Conservation (phyloP, 2,329 filamentous ascomycete species). For the Fusarium fujikuroi region DNA sequence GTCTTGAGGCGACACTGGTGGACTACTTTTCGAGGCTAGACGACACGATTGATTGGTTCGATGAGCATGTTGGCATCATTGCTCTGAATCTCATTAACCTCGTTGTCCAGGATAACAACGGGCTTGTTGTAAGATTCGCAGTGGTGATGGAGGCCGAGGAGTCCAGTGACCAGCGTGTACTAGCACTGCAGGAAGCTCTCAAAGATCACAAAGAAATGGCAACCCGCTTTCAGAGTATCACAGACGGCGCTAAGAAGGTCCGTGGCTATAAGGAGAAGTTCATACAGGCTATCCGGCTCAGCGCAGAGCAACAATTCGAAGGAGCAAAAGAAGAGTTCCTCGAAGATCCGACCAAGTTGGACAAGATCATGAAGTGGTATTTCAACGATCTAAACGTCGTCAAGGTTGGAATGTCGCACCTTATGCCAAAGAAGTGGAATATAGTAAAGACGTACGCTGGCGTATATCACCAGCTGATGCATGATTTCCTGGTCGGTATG, state of each 20-base stretch:
- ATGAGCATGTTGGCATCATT: conserved; percentile 89
- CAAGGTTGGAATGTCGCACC: conserved; percentile 87
- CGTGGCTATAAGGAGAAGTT: conserved; percentile 98
- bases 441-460: conserved; percentile 90
- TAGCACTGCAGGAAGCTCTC: conserved; percentile 92
- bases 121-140: conserved; percentile 89
- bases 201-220: conserved; percentile 97
- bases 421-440: conserved; percentile 97
- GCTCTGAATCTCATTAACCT: conserved; percentile 91
- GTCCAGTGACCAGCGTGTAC: conserved; percentile 91
- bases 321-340: conserved; percentile 79
- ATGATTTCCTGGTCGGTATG: conserved; percentile 85
- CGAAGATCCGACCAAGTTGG: conserved; percentile 82
- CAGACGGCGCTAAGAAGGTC: conserved; percentile 89
- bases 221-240: conserved; percentile 92
- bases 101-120: conserved; percentile 86
- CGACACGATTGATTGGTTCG: conserved; percentile 91
- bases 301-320: conserved; percentile 79
- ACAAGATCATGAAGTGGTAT: conserved; percentile 93
- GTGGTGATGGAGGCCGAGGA: conserved; percentile 96
- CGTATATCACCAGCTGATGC: conserved; percentile 95
- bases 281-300: conserved; percentile 78
- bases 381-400: conserved; percentile 98
- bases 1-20: conserved; percentile 82
- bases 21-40: conserved; percentile 92